These are phyloP conservation scores for Neurospora sp. DNA, from an alignment of 495 filamentous ascomycete genomes.

Conservation along the genomic window DNA sequence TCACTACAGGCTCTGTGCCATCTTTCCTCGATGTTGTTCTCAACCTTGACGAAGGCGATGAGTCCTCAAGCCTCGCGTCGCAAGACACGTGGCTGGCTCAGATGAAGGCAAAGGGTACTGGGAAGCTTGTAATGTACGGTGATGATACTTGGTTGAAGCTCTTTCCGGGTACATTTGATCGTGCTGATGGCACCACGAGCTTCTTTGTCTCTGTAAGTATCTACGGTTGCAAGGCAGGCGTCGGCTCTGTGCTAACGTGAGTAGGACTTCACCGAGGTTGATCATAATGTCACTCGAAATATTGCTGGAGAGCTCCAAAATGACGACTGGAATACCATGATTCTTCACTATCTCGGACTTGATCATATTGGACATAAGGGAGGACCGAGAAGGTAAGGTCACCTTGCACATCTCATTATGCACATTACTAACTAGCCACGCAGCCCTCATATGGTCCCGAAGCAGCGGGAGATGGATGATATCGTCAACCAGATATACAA, in stretches of 20 bases:
- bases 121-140: slow-evolving; percentile 85
- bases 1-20: slow-evolving; percentile 92
- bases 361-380: slow-evolving; percentile 98
- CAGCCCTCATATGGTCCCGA: slow-evolving; percentile 82
- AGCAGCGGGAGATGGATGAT: slow-evolving; percentile 89
- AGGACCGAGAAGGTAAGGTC: slow-evolving; percentile 65
- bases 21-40: slow-evolving; percentile 96
- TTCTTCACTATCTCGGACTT: slow-evolving; percentile 90
- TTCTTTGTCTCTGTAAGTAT: slow-evolving; percentile 92
- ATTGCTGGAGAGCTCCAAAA: slow-evolving; percentile 61
- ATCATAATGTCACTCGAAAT: slow-evolving; percentile 94
- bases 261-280: slow-evolving; percentile 97
- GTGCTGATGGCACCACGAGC: slow-evolving; percentile 85
- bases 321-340: slow-evolving; percentile 84
- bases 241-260: background rate
- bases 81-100: slow-evolving; percentile 97
- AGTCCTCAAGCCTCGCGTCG: slow-evolving; percentile 66
- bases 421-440: slow-evolving; percentile 6
- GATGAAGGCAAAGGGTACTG: slow-evolving; percentile 59
- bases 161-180: slow-evolving; percentile 78
- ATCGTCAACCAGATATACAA: slow-evolving; percentile 68
- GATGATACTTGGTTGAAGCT: slow-evolving; percentile 98
- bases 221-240: background rate
- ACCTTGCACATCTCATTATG: too few relatives aligned
- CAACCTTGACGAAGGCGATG: slow-evolving; percentile 92